Conservation (phyloP, 2,329 filamentous ascomycete genomes). For the Cladophialophora bantiana region DNA sequence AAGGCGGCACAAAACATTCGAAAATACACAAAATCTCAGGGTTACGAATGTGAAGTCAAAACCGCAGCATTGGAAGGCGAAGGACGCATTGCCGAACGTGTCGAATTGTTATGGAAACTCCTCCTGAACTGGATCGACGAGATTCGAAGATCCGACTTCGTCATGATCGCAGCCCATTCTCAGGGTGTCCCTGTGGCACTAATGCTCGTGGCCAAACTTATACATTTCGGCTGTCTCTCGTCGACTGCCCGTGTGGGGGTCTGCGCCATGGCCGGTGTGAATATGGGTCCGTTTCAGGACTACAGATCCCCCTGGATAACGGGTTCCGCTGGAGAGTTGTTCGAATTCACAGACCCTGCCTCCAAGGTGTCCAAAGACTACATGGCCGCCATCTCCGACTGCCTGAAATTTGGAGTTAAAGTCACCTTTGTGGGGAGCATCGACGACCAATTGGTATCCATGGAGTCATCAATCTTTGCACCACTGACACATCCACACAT, state of each 20-base stretch:
- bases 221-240: slow-evolving; percentile 81
- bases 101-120: slow-evolving; percentile 92
- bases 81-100: slow-evolving; percentile 85
- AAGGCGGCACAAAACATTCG: slow-evolving; percentile 84
- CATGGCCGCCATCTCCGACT: slow-evolving; percentile 74
- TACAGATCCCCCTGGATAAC: slow-evolving; percentile 90
- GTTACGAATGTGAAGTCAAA: slow-evolving; percentile 81
- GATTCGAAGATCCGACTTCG: slow-evolving; percentile 84
- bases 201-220: slow-evolving; percentile 90
- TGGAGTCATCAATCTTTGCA: slow-evolving; percentile 91
- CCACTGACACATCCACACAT: slow-evolving; percentile 90
- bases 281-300: slow-evolving; percentile 88
- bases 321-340: slow-evolving; percentile 89
- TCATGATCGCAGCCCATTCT: slow-evolving; percentile 91
- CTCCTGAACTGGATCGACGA: slow-evolving; percentile 94
- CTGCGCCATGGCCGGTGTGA: slow-evolving; percentile 89
- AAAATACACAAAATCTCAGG: slow-evolving; percentile 77
- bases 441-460: slow-evolving; percentile 92
- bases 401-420: slow-evolving; percentile 78
- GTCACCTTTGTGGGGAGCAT: slow-evolving; percentile 93
- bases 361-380: slow-evolving; percentile 85
- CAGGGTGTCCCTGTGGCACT: slow-evolving; percentile 94
- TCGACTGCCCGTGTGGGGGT: slow-evolving; percentile 76
- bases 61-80: slow-evolving; percentile 95
- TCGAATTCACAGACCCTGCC: slow-evolving; percentile 85